Percentiles rank a stretch among this genome's conserved stretches.
Conservation (phyloP, 2,329 filamentous ascomycete genomes). For the Cladosporium sp. region DNA sequence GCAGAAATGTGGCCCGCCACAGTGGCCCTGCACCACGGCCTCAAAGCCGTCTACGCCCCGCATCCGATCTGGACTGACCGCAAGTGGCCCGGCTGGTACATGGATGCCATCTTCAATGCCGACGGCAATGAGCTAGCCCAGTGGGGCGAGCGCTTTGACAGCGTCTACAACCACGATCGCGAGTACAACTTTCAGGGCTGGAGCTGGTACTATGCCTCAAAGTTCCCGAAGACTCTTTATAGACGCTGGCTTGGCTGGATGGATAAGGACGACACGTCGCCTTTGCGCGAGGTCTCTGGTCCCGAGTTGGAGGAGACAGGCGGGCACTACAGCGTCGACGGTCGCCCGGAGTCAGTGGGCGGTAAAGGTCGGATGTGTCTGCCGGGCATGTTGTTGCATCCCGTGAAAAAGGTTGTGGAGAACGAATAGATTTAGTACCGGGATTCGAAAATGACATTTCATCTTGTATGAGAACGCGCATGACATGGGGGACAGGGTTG, state of each 20-base stretch:
- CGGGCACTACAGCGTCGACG: constrained; percentile 1
- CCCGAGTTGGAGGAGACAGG: constrained; percentile 34
- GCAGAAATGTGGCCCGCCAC: constrained; percentile 95
- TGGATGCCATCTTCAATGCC: constrained; percentile 73
- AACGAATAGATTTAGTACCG: constrained; percentile 21
- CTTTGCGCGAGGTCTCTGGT: constrained; percentile 59
- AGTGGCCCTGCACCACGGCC: constrained; percentile 80
- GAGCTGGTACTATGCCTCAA: constrained; percentile 87
- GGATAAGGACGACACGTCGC: constrained; percentile 71
- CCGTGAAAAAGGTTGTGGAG: constrained; percentile 43
- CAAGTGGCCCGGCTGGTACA: constrained; percentile 72
- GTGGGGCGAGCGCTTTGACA: constrained; percentile 39
- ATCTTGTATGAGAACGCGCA: too few species aligned
- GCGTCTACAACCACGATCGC: constrained; percentile 52
- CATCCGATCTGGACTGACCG: constrained; percentile 86
- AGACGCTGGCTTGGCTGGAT: constrained; percentile 77
- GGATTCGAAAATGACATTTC: too few species aligned
- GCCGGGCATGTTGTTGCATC: constrained; percentile 41
- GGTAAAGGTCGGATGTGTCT: constrained; percentile 45
- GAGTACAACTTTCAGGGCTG: constrained; percentile 85
- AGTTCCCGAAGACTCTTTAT: constrained; percentile 76
- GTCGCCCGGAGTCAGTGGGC: constrained; percentile 47
- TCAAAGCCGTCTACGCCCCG: constrained; percentile 85
- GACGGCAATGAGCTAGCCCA: constrained; percentile 49
- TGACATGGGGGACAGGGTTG: too few species aligned